Conservation (phyloP, 2,329 filamentous ascomycete genomes). For the Sarocladium oryzae region DNA sequence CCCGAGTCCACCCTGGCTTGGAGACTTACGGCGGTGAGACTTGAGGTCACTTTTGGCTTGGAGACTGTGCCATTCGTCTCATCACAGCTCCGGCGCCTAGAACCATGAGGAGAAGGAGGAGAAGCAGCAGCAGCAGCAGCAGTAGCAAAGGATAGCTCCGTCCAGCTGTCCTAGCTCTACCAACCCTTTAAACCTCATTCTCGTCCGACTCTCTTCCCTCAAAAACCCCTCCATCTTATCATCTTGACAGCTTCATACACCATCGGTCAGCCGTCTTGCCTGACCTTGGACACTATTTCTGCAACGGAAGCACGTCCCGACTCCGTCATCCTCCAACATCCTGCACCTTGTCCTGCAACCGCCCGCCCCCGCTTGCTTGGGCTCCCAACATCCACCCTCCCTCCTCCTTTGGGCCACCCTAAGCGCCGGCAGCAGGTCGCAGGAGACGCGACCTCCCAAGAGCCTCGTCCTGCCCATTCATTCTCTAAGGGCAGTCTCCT, state of each 20-base stretch:
- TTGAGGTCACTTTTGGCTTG: no score
- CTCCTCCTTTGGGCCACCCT: slow-evolving; percentile 2
- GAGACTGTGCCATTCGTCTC: not conserved
- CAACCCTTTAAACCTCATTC: slow-evolving; percentile 3
- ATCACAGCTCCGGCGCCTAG: not conserved
- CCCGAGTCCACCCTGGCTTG: not conserved
- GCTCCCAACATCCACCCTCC: not conserved
- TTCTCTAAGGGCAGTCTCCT: not conserved
- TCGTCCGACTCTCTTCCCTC: not conserved
- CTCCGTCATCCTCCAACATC: slow-evolving; percentile 1
- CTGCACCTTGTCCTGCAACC: slow-evolving; percentile 7
- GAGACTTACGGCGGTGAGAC: no score
- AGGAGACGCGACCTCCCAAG: slow-evolving; percentile 8
- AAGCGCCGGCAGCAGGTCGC: slow-evolving; percentile 6
- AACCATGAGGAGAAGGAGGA: no score
- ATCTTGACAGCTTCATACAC: not conserved
- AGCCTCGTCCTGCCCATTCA: not conserved
- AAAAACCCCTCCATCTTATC: not conserved
- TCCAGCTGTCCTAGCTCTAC: not conserved
- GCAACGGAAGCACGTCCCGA: not conserved
- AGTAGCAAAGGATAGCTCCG: no score
- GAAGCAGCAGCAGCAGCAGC: no score
- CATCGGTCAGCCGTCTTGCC: not conserved
- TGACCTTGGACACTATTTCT: not conserved
- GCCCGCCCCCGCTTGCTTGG: slow-evolving; percentile 7